Evolutionary conservation across 2,329 filamentous ascomycete genomes (phyloP).

Genomic region (Aspergillus aculeatus): DNA sequence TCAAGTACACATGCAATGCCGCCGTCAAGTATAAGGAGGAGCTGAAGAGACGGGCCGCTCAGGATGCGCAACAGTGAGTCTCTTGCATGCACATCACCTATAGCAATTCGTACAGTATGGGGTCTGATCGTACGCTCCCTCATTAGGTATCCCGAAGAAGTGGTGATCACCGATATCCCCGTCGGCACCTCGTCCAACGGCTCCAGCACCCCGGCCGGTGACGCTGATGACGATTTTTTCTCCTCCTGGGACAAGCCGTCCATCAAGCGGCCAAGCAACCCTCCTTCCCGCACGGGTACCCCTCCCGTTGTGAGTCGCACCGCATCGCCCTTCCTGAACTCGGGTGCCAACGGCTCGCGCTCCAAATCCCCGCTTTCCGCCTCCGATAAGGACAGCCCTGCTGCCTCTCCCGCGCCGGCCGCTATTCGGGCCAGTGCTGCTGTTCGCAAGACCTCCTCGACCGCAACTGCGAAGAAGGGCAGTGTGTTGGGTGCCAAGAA

Average conservation of each 20-base stretch:
- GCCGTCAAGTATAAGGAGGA: slow-evolving; percentile 98
- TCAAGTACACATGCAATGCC: slow-evolving; percentile 92
- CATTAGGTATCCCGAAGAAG: slow-evolving; percentile 74
- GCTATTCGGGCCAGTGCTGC: slow-evolving; percentile 73
- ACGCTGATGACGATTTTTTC: slow-evolving; percentile 91
- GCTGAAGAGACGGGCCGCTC: slow-evolving; percentile 77
- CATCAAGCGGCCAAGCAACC: slow-evolving; percentile 94
- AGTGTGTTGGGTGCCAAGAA: slow-evolving; percentile 87
- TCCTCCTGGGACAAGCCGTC: slow-evolving; percentile 98
- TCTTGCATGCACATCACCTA: background rate
- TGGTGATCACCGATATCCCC: slow-evolving; percentile 74
- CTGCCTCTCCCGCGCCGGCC: slow-evolving; percentile 55
- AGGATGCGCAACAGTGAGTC: slow-evolving; percentile 79
- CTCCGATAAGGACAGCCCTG: slow-evolving; percentile 50
- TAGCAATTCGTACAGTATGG: background rate
- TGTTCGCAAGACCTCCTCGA: slow-evolving; percentile 70
- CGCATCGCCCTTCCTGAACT: slow-evolving; percentile 84
- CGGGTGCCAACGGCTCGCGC: slow-evolving; percentile 65
- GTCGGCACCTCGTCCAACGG: slow-evolving; percentile 62
- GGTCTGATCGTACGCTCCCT: slow-evolving; percentile 13
- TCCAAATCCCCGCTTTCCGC: slow-evolving; percentile 77
- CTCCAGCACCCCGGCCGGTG: slow-evolving; percentile 73
- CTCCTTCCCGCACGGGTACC: slow-evolving; percentile 83
- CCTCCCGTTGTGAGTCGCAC: slow-evolving; percentile 78
- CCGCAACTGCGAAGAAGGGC: slow-evolving; percentile 70